Evolutionary conservation across 2,329 filamentous ascomycete genomes (phyloP).

Genomic region (Stagonosporopsis chrysanthemi): DNA sequence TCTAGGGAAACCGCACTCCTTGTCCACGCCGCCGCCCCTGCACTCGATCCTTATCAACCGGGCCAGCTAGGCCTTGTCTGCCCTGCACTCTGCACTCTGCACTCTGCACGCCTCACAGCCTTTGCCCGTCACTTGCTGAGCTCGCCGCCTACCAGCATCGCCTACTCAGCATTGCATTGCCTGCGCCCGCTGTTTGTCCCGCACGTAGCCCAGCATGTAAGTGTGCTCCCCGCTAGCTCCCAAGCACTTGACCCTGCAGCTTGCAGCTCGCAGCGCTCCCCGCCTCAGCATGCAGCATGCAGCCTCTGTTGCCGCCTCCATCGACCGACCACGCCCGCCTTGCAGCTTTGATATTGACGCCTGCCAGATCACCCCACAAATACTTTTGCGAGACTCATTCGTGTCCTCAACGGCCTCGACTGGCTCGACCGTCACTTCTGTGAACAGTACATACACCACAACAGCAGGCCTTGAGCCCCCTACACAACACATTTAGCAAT

Average conservation of each 20-base stretch:
- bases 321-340: conserved; percentile 2
- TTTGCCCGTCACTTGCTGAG: conserved; percentile 43
- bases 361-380: conserved; percentile 36
- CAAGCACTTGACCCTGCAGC: conserved; percentile 33
- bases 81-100: conserved; percentile 19
- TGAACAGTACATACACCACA: conserved; percentile 31
- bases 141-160: conserved; percentile 38
- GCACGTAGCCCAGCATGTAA: conserved; percentile 37
- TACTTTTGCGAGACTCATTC: conserved; percentile 30
- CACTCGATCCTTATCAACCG: conserved; percentile 48
- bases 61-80: conserved; percentile 24
- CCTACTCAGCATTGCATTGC: conserved; percentile 41
- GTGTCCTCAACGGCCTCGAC: conserved; percentile 33
- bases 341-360: conserved; percentile 28
- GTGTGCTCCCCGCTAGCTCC: conserved; percentile 37
- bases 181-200: conserved; percentile 25
- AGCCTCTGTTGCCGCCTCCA: conserved; percentile 14
- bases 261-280: conserved; percentile 22
- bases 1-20: conserved; percentile 50
- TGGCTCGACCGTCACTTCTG: conserved; percentile 33
- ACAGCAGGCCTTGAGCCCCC: conserved; percentile 35
- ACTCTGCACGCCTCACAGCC: conserved; percentile 5
- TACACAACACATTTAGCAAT: conserved; percentile 43
- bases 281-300: conserved; percentile 23
- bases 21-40: conserved; percentile 44